Evolutionary conservation across 1,284 basidiomycete genomes (phyloP).

Genomic region (Cryptococcus deneoformans): DNA sequence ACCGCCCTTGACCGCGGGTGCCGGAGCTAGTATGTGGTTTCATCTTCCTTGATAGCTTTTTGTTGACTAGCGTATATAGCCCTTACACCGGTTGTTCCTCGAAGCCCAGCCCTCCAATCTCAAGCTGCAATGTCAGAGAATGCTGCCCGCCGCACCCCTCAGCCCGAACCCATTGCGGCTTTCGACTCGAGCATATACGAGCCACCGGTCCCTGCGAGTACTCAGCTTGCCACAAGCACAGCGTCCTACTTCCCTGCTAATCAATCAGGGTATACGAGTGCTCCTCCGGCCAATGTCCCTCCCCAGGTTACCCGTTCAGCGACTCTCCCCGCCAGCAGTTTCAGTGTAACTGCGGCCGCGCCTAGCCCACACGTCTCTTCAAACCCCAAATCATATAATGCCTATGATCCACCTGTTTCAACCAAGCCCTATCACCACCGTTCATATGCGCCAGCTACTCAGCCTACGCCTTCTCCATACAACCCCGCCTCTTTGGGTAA

Average conservation of each 20-base stretch:
- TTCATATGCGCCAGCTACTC: too few relatives aligned
- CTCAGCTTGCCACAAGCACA: slow-evolving; percentile 8
- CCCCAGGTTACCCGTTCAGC: not conserved
- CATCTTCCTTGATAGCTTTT: not conserved
- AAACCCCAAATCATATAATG: not conserved
- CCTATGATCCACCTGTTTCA: not conserved
- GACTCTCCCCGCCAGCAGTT: not conserved
- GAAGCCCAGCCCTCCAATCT: slow-evolving; percentile 13
- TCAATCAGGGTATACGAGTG: not conserved
- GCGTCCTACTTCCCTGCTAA: slow-evolving; percentile 8
- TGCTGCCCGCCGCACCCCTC: slow-evolving; percentile 32
- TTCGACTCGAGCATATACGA: slow-evolving; percentile 10
- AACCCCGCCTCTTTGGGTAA: too few relatives aligned
- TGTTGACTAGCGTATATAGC: not conserved
- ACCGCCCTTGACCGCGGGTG: not conserved
- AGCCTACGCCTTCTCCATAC: too few relatives aligned
- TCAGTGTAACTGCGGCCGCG: not conserved
- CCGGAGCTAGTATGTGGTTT: slow-evolving; percentile 5
- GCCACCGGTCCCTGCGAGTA: slow-evolving; percentile 23
- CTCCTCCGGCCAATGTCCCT: slow-evolving; percentile 9
- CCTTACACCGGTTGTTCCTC: not conserved
- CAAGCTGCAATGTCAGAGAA: slow-evolving; percentile 23
- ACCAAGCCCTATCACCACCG: slow-evolving; percentile 1
- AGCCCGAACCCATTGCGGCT: slow-evolving; percentile 15
- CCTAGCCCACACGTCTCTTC: not conserved